A percentile compares a stretch with the other conserved stretches of the same genome.
These are phyloP conservation scores for Amanita polypyramis DNA, from an alignment of 768 basidiomycete genomes.

Conservation along the genomic window DNA sequence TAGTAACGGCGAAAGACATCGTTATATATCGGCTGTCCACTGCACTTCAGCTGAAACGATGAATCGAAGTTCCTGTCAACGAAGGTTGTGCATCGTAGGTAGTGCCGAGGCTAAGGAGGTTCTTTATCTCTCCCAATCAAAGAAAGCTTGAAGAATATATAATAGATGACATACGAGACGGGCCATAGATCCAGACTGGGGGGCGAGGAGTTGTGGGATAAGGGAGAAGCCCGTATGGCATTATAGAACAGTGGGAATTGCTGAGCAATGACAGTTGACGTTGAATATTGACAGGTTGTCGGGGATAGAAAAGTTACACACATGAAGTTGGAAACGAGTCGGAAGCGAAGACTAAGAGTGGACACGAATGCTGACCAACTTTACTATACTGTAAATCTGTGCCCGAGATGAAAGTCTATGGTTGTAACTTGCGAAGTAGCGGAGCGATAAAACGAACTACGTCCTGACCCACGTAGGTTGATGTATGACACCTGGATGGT, in stretches of 20 bases:
- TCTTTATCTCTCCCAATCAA: neutral
- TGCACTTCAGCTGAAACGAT: conserved; percentile 2
- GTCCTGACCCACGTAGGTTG: conserved; percentile 30
- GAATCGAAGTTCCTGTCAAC: conserved; percentile 1
- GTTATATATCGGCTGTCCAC: conserved; percentile 6
- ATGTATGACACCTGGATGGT: conserved; percentile 1
- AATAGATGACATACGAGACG: conserved; percentile 8
- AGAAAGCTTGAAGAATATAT: conserved; percentile 5
- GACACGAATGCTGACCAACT: conserved; percentile 1
- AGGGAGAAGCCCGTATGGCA: neutral
- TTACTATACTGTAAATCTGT: conserved; percentile 16
- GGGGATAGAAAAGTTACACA: conserved; percentile 3
- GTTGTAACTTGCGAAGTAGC: conserved; percentile 1
- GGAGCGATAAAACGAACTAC: conserved; percentile 18
- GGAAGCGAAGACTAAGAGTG: conserved; percentile 1
- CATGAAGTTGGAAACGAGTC: neutral
- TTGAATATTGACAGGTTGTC: conserved; percentile 6
- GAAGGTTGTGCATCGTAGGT: neutral
- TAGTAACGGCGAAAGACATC: conserved; percentile 7
- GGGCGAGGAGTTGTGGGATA: neutral
- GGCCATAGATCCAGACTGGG: neutral
- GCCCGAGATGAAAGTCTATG: conserved; percentile 6
- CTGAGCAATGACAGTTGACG: conserved; percentile 4
- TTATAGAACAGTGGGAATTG: conserved; percentile 7
- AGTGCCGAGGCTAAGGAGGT: neutral